Evolutionary conservation across 2,329 filamentous ascomycete genomes (phyloP), one percentile per base, ranked within the genome.

Genomic region (Apiospora aurea): DNA sequence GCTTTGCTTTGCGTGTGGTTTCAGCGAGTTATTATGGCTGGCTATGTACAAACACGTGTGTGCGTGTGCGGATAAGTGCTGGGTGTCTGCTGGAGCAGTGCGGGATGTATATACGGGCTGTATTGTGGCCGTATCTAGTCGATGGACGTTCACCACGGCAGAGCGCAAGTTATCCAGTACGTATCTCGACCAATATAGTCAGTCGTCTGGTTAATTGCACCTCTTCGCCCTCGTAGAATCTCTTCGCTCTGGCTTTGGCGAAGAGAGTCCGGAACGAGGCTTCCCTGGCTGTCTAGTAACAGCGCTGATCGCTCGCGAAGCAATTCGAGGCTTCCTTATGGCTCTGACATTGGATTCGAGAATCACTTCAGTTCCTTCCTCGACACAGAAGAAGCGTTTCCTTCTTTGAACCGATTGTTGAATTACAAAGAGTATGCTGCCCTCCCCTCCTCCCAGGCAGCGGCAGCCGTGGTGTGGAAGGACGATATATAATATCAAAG

Each of bases 211-310:
- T 64, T 14, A 8, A 8, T 10, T 61, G 16, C 24, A 21, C 53
- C 26, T 3, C 26, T 34, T 21, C 29, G 5, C 1, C 26, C 26
- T 61, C 21, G 8, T 13, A 13, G 34, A 18, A 24, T 41, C 7
- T 41, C 57, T 64, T 18, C 21, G 34, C 8, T 34, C 34, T 41
- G 41, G 57, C 57, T 64, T 41, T 21, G 6, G 18, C 57, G 57
- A 41, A 38, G 57, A 47, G 24, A 38, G 61, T 44, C 66, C 34
- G 53, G 49, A 68, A 24, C 18, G 26, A 34, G 41, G 69, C 73
- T 64, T 74, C 49, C 68, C 72, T 71, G 69, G 72, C 78, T 80
- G 79, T 80, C 79, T 81, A 80, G 72, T 80, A 81, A 80, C 79
- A 81, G 76, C 78, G 71, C 70, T 69, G 74, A 73, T 71, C 71